Conservation (phyloP, 78 protist genomes). For the Blattamonas nauphoetae region DNA sequence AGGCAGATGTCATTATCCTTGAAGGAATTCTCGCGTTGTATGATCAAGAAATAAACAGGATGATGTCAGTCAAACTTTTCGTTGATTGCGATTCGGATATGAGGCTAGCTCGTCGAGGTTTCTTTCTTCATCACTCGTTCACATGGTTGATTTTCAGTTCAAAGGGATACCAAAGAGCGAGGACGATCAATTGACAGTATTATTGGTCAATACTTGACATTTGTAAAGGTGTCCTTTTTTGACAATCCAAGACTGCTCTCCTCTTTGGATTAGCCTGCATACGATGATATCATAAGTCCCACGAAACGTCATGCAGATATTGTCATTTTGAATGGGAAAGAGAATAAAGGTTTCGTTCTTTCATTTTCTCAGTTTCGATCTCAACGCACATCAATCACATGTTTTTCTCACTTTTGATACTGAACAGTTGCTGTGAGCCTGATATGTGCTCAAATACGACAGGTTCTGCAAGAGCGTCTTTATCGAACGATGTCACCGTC, state of each 20-base stretch:
- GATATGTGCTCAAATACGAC: conserved; percentile 3
- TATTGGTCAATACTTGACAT: not conserved
- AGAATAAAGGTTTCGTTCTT: not conserved
- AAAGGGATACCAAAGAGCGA: not conserved
- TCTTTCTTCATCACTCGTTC: not conserved
- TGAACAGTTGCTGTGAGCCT: not conserved
- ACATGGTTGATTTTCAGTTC: not conserved
- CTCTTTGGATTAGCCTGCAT: not conserved
- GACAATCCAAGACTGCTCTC: not conserved
- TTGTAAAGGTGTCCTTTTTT: not conserved
- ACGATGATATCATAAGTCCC: not conserved
- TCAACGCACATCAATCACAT: not conserved
- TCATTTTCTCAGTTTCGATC: too few species aligned
- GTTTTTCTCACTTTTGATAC: not conserved
- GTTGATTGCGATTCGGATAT: not conserved
- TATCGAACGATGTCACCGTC: not conserved
- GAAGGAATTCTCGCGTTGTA: not conserved
- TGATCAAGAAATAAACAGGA: not conserved
- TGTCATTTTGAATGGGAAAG: not conserved
- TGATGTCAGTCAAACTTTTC: conserved; percentile 7
- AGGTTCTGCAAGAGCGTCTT: not conserved
- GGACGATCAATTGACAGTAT: not conserved
- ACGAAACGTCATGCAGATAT: not conserved
- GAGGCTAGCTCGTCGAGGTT: not conserved
- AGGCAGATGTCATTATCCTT: not conserved